Base-by-base conservation (phyloP, 495 filamentous ascomycete species). In the Lineolata rhizophorae region DNA sequence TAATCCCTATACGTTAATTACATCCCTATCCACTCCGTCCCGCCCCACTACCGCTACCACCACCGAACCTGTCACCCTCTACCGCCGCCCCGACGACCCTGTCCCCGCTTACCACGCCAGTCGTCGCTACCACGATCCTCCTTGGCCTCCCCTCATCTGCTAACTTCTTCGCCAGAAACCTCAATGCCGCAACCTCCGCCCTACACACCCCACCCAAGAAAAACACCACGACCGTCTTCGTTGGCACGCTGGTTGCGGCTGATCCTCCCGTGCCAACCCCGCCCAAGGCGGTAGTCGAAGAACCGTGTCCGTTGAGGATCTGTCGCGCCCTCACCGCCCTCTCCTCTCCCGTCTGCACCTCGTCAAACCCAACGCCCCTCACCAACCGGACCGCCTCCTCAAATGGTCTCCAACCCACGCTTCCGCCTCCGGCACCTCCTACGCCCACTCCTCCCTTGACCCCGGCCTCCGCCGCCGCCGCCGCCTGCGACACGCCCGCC, bases 161-260 rank as follows among this genome's bases (percentile, higher is more conserved):
- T 39, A 56, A 32, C 43, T 46, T 38, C 43, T 68, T 72, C 22
- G 76, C 81, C 42, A 95, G 73, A 54, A 92, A 94, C 40, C 90
- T 64, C 52, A 95, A 45, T 16, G 87, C 90, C 26, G 87, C 83
- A 49, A 95, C 85, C 58, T 99, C 87, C 5, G 85, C 90, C 43
- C 85, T 92, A 1, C 76, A 91, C 30, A 94, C 76, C 2, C 87
- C 87, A 17, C 87, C 87, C 35, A 99, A 56, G 55, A 93, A 94
- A 48, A 94, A 87, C 10, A 99, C 74, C 41, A 94, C 72, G 8
- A 84, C 78, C 4, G 75, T 91, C 47, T 73, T 72, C n/a, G n/a
- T n/a, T n/a, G n/a, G n/a, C n/a, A n/a, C n/a, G n/a, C n/a, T n/a
- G n/a, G n/a, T n/a, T n/a, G n/a, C n/a, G n/a, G n/a, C n/a, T n/a